Percentiles rank a stretch among this genome's conserved stretches.
Conservation (phyloP, 2,329 filamentous ascomycete species). For the Sporothrix dimorphospora region DNA sequence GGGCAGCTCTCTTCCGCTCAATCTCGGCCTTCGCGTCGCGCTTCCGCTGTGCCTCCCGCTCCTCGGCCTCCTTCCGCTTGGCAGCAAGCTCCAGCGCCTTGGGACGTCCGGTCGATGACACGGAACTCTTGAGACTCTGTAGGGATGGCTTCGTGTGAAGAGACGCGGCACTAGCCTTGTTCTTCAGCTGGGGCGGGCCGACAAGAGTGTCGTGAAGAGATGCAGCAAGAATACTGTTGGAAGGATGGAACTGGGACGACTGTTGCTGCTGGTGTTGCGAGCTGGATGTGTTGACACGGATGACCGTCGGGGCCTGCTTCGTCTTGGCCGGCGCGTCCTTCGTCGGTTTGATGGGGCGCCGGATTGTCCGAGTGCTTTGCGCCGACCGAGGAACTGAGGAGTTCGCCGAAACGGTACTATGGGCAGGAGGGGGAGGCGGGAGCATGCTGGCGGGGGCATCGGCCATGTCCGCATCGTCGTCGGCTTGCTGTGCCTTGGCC, state of each 20-base stretch:
- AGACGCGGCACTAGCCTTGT: constrained; percentile 69
- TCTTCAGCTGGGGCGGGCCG: constrained; percentile 51
- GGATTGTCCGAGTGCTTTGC: constrained; percentile 56
- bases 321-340: constrained; percentile 62
- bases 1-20: constrained; percentile 72
- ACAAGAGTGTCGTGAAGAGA: constrained; percentile 60
- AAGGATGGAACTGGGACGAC: constrained; percentile 58
- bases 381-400: constrained; percentile 51
- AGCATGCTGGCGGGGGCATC: constrained; percentile 60
- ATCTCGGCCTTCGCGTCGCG: constrained; percentile 80
- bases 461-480: constrained; percentile 58
- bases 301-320: constrained; percentile 72
- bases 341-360: constrained; percentile 64
- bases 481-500: constrained; percentile 43
- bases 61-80: constrained; percentile 83
- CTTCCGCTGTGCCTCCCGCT: constrained; percentile 76
- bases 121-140: constrained; percentile 66
- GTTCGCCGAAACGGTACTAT: constrained; percentile 17
- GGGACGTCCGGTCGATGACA: constrained; percentile 65
- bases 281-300: constrained; percentile 66
- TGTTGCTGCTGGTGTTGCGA: constrained; percentile 53
- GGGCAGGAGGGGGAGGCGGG: constrained; percentile 44
- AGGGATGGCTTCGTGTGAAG: constrained; percentile 61
- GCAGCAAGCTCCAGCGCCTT: constrained; percentile 76
- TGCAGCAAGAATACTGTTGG: constrained; percentile 60